phyloP scores from a whole-genome alignment of 345 rosid species.

The Citrus trifoliata region DNA sequence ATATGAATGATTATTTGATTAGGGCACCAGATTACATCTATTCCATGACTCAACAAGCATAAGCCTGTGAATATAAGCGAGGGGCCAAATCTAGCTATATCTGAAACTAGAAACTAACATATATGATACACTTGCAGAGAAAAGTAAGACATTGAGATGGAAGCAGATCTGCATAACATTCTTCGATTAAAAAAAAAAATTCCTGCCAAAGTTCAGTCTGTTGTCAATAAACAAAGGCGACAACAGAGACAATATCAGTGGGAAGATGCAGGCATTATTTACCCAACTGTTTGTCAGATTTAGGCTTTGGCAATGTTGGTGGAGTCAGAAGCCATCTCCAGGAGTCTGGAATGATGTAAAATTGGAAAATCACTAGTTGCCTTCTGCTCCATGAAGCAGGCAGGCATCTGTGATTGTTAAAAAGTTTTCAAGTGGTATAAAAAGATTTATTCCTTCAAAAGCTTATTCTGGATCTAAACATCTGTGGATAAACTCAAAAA shows the following conservation, averaged over 20 bases:
- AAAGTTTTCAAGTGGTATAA: not conserved
- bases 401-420: not conserved
- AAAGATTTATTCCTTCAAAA: not conserved
- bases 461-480: not conserved
- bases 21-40: too few relatives aligned
- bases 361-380: not conserved
- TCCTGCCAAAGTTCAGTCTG: not conserved
- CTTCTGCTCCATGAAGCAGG: not conserved
- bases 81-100: too few relatives aligned
- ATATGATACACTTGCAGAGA: not conserved
- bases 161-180: not conserved
- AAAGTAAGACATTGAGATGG: not conserved
- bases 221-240: not conserved
- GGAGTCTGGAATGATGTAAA: not conserved
- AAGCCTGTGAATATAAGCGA: too few relatives aligned
- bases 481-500: not conserved
- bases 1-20: too few relatives aligned
- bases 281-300: not conserved
- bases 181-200: not conserved
- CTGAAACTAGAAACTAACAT: not conserved
- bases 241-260: not conserved
- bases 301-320: not conserved
- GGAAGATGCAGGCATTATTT: slow-evolving; percentile 5
- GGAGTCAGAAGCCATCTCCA: not conserved
- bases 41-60: too few relatives aligned